Evolutionary conservation across 139 green algal genomes (phyloP), one percentile per base, ranked within the genome.

Genomic region (Spirogloea muscicola): DNA sequence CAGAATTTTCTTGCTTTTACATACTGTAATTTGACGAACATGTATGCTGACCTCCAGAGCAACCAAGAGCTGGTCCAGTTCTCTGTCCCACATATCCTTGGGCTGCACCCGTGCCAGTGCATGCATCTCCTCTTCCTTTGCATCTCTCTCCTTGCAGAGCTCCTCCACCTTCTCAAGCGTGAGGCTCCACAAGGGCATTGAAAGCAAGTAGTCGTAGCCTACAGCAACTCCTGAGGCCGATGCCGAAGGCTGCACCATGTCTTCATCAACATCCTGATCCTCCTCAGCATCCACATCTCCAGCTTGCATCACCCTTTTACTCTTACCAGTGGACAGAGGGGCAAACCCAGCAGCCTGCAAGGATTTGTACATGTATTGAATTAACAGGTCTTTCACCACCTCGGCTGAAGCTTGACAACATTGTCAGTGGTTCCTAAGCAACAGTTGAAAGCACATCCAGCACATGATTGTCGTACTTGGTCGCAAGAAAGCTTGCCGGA

Each of bases 141-240:
- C 29, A 10, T 9, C 29, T 34, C 29, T 36, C 31, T 64, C 57
- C 25, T 31, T 44, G 25, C 27, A 18, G 33, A 64, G 31, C 29
- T 64, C 25, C 7, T 42, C 57, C 25, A 64, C 92, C 84, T 93
- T 94, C 86, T 98, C 94, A 29, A 82, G 43, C 2, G 94, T 97
- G 25, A 98, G 82, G 80, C 85, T 96, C 66, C 83, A 90, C 38
- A 98, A 87, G 3, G 90, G 84, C 94, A 98, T 97, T 62, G 78
- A 88, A 40, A 98, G 90, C 76, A 98, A 88, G 87, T 98, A 98
- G 68, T 98, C 90, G 79, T 95, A 98, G 58, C 64, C 67, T 18
- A 16, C 40, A 37, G 49, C 16, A 37, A 7, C 5, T 68, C 5
- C 59, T 57, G 38, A 2, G 33, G 41, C 65, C 16, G 68, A 69